These are phyloP conservation scores for Zopfochytrium polystomum DNA, from an alignment of 371 early-diverging fungal genomes.

Conservation along the genomic window DNA sequence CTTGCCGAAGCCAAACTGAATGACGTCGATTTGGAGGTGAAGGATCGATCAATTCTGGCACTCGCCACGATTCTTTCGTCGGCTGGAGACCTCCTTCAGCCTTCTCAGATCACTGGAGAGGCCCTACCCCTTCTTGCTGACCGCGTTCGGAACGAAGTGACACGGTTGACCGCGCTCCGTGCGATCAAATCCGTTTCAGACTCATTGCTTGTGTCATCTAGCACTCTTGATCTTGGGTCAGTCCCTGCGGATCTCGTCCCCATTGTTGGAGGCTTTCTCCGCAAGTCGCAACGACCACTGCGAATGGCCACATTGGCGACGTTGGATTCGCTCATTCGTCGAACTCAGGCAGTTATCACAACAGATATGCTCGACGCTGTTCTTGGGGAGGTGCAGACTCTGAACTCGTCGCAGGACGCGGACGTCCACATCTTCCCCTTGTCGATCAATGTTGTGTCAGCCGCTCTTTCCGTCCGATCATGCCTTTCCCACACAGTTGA, in stretches of 20 bases:
- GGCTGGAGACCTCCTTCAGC: slow-evolving; percentile 62
- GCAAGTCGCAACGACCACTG: slow-evolving; percentile 72
- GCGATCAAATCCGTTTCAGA: slow-evolving; percentile 66
- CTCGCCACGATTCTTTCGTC: slow-evolving; percentile 68
- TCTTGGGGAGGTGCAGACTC: slow-evolving; percentile 61
- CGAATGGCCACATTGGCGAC: slow-evolving; percentile 70
- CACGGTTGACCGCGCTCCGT: slow-evolving; percentile 69
- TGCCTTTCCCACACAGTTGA: slow-evolving; percentile 7
- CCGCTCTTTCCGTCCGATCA: slow-evolving; percentile 55
- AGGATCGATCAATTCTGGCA: slow-evolving; percentile 73
- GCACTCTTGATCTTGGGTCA: slow-evolving; percentile 43
- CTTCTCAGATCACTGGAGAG: slow-evolving; percentile 46
- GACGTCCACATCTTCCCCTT: slow-evolving; percentile 78
- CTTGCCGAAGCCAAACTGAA: slow-evolving; percentile 63
- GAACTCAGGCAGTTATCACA: slow-evolving; percentile 54
- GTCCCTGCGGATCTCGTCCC: slow-evolving; percentile 48
- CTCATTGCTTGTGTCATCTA: slow-evolving; percentile 56
- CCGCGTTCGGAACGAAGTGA: slow-evolving; percentile 74
- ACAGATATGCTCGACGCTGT: slow-evolving; percentile 47
- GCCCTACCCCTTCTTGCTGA: slow-evolving; percentile 68
- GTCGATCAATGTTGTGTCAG: slow-evolving; percentile 61
- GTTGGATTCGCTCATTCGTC: slow-evolving; percentile 60
- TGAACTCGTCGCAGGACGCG: slow-evolving; percentile 64
- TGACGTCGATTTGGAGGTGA: slow-evolving; percentile 84
- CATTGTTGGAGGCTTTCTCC: slow-evolving; percentile 62